Percentiles rank a stretch among this genome's conserved stretches.
Conservation (phyloP, 441 rosid genomes). For the Raphanus hybrid region DNA sequence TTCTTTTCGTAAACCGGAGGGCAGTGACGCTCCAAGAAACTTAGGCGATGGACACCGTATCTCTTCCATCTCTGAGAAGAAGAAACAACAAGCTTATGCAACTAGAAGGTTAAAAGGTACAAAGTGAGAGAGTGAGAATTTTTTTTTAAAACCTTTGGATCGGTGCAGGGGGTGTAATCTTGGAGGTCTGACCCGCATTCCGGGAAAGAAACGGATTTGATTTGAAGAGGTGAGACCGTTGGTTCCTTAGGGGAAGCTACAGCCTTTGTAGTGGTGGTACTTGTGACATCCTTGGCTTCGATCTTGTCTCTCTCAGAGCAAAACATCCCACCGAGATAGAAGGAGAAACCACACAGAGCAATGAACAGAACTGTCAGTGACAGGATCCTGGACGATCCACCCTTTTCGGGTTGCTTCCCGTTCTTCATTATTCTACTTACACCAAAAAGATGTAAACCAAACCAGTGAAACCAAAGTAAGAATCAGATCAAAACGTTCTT, state of each 20-base stretch:
- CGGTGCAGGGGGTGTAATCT: conserved; percentile 97
- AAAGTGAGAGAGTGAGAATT: background rate
- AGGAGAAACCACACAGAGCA: conserved; percentile 80
- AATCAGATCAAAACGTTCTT: background rate
- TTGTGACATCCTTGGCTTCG: conserved; percentile 42
- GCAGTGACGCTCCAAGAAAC: conserved; percentile 87
- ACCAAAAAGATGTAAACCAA: background rate
- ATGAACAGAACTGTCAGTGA: conserved; percentile 56
- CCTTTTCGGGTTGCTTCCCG: conserved; percentile 69
- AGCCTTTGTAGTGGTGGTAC: conserved; percentile 49
- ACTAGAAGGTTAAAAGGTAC: background rate
- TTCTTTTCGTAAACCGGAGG: conserved; percentile 59
- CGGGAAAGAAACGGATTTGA: conserved; percentile 65
- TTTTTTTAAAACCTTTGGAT: conserved; percentile 68
- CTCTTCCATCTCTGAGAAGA: conserved; percentile 54
- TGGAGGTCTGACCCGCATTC: conserved; percentile 81
- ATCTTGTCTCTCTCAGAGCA: conserved; percentile 64
- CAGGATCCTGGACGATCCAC: conserved; percentile 48
- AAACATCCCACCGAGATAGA: conserved; percentile 90
- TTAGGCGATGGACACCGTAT: conserved; percentile 51
- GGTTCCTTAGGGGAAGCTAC: conserved; percentile 67
- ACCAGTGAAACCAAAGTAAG: conserved; percentile 15
- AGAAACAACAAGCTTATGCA: conserved; percentile 2
- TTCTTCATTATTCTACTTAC: conserved; percentile 59
- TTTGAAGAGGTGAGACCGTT: conserved; percentile 52